phyloP scores from a whole-genome alignment of 306 rosid genomes.

The Rosa persica region DNA sequence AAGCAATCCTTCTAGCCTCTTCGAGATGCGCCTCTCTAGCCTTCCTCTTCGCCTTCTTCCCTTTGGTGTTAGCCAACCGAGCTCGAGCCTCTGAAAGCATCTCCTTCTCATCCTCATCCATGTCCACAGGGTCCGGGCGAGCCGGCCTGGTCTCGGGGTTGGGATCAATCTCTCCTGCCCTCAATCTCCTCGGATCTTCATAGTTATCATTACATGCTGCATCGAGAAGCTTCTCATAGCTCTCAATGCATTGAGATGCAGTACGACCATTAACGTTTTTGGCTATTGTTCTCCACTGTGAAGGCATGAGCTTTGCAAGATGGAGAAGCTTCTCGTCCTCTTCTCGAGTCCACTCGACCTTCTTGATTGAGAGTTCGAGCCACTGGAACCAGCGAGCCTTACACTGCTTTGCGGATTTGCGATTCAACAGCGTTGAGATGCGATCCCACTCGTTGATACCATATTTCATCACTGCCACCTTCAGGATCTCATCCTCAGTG shows the following conservation, averaged over 20 bases:
- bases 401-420: constrained; percentile 90
- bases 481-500: constrained; percentile 89
- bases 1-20: constrained; percentile 86
- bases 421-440: constrained; percentile 70
- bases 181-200: constrained; percentile 77
- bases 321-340: constrained; percentile 87
- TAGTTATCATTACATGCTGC: constrained; percentile 67
- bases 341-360: constrained; percentile 87
- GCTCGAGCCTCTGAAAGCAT: constrained; percentile 95
- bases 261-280: constrained; percentile 72
- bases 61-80: constrained; percentile 79
- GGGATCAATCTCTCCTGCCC: constrained; percentile 90
- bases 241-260: constrained; percentile 79
- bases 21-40: constrained; percentile 85
- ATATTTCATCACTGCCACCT: constrained; percentile 86
- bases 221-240: constrained; percentile 82
- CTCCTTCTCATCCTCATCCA: constrained; percentile 95
- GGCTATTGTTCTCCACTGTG: constrained; percentile 89
- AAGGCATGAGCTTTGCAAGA: constrained; percentile 85
- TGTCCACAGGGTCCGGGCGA: constrained; percentile 83
- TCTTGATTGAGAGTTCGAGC: constrained; percentile 86
- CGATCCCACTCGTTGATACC: constrained; percentile 90
- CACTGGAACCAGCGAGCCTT: constrained; percentile 90
- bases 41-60: constrained; percentile 83
- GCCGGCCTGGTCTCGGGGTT: constrained; percentile 85